Evolutionary conservation across 2,329 filamentous ascomycete genomes (phyloP).

Genomic region (Botrytis fabae): DNA sequence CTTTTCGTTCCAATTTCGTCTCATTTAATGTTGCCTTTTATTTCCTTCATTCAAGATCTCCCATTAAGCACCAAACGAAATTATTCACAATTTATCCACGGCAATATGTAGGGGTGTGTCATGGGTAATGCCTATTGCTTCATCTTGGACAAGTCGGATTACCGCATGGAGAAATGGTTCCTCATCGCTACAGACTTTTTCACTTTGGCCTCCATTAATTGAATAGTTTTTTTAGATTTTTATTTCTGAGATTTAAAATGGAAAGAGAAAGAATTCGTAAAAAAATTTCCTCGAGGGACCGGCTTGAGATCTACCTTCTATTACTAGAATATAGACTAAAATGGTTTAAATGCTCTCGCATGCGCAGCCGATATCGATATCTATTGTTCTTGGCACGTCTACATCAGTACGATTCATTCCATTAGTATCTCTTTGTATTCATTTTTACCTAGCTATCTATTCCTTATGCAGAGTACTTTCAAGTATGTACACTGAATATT

Average conservation of each 20-base stretch:
- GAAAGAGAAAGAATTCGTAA: too few species aligned
- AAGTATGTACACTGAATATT: neutral
- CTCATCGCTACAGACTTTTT: neutral
- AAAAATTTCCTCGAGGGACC: neutral
- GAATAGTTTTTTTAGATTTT: neutral
- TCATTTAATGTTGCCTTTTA: neutral
- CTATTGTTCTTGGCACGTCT: neutral
- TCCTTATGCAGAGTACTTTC: too few species aligned
- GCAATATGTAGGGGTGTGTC: neutral
- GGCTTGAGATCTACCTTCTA: too few species aligned
- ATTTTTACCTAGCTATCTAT: neutral
- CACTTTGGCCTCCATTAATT: neutral
- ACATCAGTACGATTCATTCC: neutral
- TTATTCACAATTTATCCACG: neutral
- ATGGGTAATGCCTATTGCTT: neutral
- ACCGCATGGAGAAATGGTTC: neutral
- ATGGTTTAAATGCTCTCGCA: neutral
- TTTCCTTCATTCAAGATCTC: neutral
- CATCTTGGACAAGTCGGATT: neutral
- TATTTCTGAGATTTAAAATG: too few species aligned
- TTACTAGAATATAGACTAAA: too few species aligned
- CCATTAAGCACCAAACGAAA: neutral
- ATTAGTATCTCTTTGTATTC: neutral
- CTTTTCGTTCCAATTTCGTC: neutral
- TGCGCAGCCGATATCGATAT: neutral